Percentiles rank a stretch among this genome's conserved stretches.
phyloP scores from a whole-genome alignment of 2,329 filamentous ascomycete species.

The Bipolaris zeicola region DNA sequence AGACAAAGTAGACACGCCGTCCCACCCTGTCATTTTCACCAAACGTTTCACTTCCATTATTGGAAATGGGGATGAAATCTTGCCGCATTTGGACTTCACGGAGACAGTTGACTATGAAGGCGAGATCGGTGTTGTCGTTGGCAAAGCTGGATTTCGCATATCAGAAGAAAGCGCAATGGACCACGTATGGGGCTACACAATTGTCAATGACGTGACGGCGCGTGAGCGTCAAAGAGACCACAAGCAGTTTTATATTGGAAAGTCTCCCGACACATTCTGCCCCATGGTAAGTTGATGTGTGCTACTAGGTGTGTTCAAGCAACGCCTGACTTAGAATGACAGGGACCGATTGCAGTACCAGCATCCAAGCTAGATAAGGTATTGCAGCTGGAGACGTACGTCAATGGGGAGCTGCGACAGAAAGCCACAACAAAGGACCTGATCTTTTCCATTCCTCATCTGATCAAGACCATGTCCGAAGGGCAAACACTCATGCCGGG shows the following conservation, averaged over 20 bases:
- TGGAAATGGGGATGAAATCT: slow-evolving; percentile 55
- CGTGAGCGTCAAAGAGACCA: slow-evolving; percentile 47
- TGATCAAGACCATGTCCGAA: slow-evolving; percentile 55
- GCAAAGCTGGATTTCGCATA: slow-evolving; percentile 55
- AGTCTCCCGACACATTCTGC: slow-evolving; percentile 62
- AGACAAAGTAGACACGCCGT: slow-evolving; percentile 60
- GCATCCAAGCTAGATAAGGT: slow-evolving; percentile 7
- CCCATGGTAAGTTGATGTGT: slow-evolving; percentile 53
- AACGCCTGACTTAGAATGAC: neutral
- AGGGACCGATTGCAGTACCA: neutral
- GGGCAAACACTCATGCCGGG: slow-evolving; percentile 53
- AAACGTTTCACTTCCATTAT: slow-evolving; percentile 61
- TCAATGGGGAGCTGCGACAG: slow-evolving; percentile 57
- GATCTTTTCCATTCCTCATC: slow-evolving; percentile 53
- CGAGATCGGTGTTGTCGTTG: slow-evolving; percentile 63
- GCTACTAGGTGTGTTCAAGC: slow-evolving; percentile 16
- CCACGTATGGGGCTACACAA: slow-evolving; percentile 63
- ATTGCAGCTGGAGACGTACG: slow-evolving; percentile 52
- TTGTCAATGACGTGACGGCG: slow-evolving; percentile 50
- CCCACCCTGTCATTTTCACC: slow-evolving; percentile 62
- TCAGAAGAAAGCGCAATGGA: slow-evolving; percentile 54
- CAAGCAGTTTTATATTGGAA: slow-evolving; percentile 66
- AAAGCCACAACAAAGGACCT: slow-evolving; percentile 54
- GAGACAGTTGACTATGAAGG: slow-evolving; percentile 61
- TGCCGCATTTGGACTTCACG: slow-evolving; percentile 56